A percentile compares a stretch with the other conserved stretches of the same genome.
These are phyloP conservation scores for Eutrema heterophyllum DNA, from an alignment of 345 rosid species.

Conservation along the genomic window DNA sequence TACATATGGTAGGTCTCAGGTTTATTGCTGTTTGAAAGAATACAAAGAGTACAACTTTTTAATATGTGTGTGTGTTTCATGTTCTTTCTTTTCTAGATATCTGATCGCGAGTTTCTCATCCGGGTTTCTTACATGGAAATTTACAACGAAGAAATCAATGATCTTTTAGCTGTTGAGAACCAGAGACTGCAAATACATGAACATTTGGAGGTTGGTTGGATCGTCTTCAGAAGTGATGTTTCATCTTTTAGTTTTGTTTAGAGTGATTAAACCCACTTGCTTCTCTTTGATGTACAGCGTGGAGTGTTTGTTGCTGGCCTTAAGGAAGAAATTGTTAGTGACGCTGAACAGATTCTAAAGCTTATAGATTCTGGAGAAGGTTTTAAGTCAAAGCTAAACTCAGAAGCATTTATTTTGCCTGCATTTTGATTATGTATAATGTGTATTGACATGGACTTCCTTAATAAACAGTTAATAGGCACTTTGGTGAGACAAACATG, in stretches of 20 bases:
- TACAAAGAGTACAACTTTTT: background rate
- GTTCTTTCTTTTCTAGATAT: slow-evolving; percentile 39
- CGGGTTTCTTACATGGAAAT: slow-evolving; percentile 96
- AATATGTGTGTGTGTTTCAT: slow-evolving; percentile 21
- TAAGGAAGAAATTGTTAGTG: slow-evolving; percentile 76
- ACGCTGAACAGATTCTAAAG: slow-evolving; percentile 76
- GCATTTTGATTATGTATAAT: background rate
- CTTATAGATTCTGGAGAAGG: slow-evolving; percentile 93
- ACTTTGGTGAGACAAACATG: slow-evolving; percentile 97
- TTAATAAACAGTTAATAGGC: slow-evolving; percentile 62
- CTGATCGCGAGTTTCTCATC: slow-evolving; percentile 85
- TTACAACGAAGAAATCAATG: slow-evolving; percentile 89
- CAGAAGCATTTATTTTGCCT: background rate
- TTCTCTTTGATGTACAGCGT: slow-evolving; percentile 43
- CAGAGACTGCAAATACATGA: slow-evolving; percentile 89
- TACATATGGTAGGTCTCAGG: slow-evolving; percentile 38
- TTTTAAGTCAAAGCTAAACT: slow-evolving; percentile 27
- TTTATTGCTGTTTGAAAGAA: background rate
- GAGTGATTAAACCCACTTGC: slow-evolving; percentile 3
- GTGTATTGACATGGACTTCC: background rate
- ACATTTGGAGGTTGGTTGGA: slow-evolving; percentile 81
- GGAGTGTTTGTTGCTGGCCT: slow-evolving; percentile 92
- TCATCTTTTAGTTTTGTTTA: background rate
- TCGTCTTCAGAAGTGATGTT: slow-evolving; percentile 2
- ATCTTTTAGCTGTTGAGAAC: slow-evolving; percentile 70